Base-by-base conservation (phyloP, 1,284 basidiomycete genomes). In the Cryptococcus sp. region DNA sequence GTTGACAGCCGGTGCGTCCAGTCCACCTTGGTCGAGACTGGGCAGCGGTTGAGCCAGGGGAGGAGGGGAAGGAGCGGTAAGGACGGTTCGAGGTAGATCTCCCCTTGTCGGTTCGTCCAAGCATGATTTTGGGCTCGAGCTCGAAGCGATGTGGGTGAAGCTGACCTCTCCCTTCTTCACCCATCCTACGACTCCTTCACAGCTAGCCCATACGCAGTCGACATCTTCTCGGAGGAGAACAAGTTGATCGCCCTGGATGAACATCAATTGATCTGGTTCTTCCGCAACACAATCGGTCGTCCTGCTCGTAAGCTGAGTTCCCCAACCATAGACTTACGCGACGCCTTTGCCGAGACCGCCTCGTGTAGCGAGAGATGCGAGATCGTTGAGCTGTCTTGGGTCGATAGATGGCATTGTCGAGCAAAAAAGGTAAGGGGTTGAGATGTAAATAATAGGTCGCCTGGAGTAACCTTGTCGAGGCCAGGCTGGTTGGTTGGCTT, bases 111-210 rank as follows among this genome's bases (percentile, higher is more conserved):
- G 33, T 12, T 21, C 12, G 21, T 41, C 46, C 24, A 47, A 24
- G 18, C 22, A 40, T 32, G 19, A 3, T 18, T 4, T 47, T 2
- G 23, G 14, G 3, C 28, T 14, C 16, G 46, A 33, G 28, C 32
- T 18, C 7, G 48, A 23, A 22, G 58, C 59, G 18, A 59, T 41
- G 3, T 41, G 36, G 9, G 53, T 52, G 60, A 92, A 87, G 18
- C 75, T 77, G 11, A 94, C 87, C 55, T 85, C 76, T 12, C 73
- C 63, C 2, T 79, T 82, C 28, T 79, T 76, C 67, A 94, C 92
- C 36, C 83, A 80, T 14, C 91, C 91, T 2, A 94, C 84, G 40
- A 94, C 87, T 44, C 87, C 90, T 74, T 95, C 91, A 66, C 92
- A 95, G 60, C 85, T 85, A 0, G 87, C 87, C 79, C 86, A 56